Percentiles rank a stretch among this genome's conserved stretches.
These are phyloP conservation scores for Cercospora sp. DNA, from an alignment of 2,329 filamentous ascomycete genomes.

Conservation along the genomic window DNA sequence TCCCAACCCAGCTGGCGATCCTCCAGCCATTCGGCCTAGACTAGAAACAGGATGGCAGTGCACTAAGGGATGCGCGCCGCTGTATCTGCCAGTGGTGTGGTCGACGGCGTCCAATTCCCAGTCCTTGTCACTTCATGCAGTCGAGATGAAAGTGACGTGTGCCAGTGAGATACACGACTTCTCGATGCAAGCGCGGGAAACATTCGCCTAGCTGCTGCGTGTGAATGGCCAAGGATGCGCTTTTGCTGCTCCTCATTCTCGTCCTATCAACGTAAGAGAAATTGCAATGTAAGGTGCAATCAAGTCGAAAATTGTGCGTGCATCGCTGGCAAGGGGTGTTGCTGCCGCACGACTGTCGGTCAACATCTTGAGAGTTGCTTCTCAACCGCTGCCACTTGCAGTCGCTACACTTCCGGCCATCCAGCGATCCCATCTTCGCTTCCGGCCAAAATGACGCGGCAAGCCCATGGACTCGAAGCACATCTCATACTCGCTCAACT, in stretches of 20 bases:
- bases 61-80: conserved; percentile 7
- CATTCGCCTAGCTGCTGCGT: neutral
- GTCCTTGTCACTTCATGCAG: conserved; percentile 11
- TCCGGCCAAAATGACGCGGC: conserved; percentile 33
- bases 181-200: neutral
- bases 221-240: neutral
- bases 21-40: conserved; percentile 2
- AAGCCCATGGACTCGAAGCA: conserved; percentile 29
- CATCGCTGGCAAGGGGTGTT: neutral
- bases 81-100: conserved; percentile 21
- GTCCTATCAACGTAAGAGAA: neutral
- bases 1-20: conserved; percentile 16
- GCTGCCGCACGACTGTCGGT: neutral
- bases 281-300: neutral
- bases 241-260: neutral
- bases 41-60: conserved; percentile 9
- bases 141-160: conserved; percentile 21
- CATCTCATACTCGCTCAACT: conserved; percentile 31
- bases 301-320: neutral
- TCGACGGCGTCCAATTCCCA: conserved; percentile 16
- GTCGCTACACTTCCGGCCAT: conserved; percentile 16
- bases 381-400: conserved; percentile 8
- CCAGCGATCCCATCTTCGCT: conserved; percentile 25
- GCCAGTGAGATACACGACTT: neutral
- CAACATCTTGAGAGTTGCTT: neutral